Evolutionary conservation across 768 basidiomycete species (phyloP).

Genomic region (Russula dissimulans): DNA sequence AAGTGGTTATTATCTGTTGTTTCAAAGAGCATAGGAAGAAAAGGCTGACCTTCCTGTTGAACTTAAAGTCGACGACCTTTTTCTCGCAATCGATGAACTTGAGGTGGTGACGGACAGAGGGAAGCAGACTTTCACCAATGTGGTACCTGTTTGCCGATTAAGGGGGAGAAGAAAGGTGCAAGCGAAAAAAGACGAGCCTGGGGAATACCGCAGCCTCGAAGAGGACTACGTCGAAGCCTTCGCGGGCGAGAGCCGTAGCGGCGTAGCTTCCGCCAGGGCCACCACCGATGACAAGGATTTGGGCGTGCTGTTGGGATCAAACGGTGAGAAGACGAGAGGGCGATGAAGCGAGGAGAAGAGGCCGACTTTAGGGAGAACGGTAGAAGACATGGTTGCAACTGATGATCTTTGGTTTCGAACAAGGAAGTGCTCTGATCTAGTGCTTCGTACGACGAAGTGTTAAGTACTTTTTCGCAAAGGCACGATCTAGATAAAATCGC

Average conservation of each 20-base stretch:
- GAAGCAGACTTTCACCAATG: constrained; percentile 40
- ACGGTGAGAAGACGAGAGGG: too few species aligned
- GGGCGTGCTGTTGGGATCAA: constrained; percentile 20
- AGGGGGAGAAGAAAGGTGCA: neutral
- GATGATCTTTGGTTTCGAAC: too few species aligned
- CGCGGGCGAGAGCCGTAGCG: constrained; percentile 46
- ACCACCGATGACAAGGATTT: constrained; percentile 47
- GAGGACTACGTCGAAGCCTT: constrained; percentile 48
- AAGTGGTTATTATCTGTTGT: neutral
- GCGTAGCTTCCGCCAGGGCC: constrained; percentile 51
- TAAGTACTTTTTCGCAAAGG: too few species aligned
- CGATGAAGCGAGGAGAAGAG: too few species aligned
- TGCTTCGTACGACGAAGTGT: too few species aligned
- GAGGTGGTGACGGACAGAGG: constrained; percentile 44
- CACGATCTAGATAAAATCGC: too few species aligned
- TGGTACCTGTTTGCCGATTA: constrained; percentile 30
- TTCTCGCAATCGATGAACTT: constrained; percentile 42
- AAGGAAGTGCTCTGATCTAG: too few species aligned
- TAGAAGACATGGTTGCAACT: too few species aligned
- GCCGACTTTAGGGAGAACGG: too few species aligned
- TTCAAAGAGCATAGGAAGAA: neutral
- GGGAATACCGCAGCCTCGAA: constrained; percentile 50
- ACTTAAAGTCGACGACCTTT: constrained; percentile 35
- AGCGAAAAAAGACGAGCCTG: constrained; percentile 28
- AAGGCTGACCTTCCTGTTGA: constrained; percentile 36